Evolutionary conservation across 306 rosid genomes (phyloP).

Genomic region (Lathyrus aphaca): DNA sequence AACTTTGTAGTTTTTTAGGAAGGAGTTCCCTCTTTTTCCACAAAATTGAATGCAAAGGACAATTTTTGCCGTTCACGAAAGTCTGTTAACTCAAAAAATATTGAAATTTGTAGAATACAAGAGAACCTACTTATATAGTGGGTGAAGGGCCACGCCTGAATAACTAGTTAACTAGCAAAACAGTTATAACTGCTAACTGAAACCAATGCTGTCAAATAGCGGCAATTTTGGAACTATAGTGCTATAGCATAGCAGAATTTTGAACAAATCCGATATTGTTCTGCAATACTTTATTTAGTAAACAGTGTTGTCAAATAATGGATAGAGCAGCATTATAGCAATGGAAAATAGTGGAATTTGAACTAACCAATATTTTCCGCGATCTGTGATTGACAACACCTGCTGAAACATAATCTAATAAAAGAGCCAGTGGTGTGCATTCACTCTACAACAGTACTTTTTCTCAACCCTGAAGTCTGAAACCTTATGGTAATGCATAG

Average conservation of each 20-base stretch:
- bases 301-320: background rate
- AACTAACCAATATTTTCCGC: background rate
- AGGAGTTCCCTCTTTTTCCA: too few species aligned
- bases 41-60: too few species aligned
- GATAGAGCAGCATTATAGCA: background rate
- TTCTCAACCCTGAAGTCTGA: too few species aligned
- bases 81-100: too few species aligned
- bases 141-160: background rate
- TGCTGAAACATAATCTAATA: background rate
- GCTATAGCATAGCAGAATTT: background rate
- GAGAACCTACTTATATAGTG: too few species aligned
- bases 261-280: background rate
- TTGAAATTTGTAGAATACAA: too few species aligned
- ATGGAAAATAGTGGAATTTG: background rate
- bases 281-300: background rate
- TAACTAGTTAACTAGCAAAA: background rate
- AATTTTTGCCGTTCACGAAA: too few species aligned
- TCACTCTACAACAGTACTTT: too few species aligned
- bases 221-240: background rate
- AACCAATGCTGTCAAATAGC: background rate
- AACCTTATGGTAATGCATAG: too few species aligned
- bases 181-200: conserved; percentile 4
- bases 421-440: background rate
- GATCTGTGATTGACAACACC: background rate
- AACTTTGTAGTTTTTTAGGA: too few species aligned